Evolutionary conservation across 768 basidiomycete species (phyloP), one percentile per base, ranked within the genome.

Genomic region (Panaeolus cyanescens): DNA sequence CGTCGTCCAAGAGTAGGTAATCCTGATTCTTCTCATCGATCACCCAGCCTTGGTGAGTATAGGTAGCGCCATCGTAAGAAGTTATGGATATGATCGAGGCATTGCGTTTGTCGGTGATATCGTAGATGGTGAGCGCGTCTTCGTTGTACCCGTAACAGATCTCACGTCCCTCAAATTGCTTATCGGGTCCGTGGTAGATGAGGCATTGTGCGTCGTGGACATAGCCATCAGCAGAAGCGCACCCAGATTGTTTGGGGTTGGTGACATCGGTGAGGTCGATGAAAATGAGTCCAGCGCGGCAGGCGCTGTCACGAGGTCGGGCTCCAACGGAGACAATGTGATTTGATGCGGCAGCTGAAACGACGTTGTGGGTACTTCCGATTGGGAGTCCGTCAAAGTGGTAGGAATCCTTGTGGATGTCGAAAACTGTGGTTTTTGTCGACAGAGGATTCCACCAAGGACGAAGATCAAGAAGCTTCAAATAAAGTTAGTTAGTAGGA

Each of bases 21-120:
- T 50, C 33, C 64, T 74, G 73, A 50, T 70, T 58, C 22, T 62
- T 56, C 59, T 65, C 66, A 34, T 73, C 71, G 28, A 72, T 59
- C 25, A 74, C 71, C 71, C 70, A 74, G 50, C 73, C 73, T 59
- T 74, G 73, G 64, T 74, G 73, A 32, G 71, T 66, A 61, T 74
- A 74, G 57, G 65, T 62, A 15, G 70, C 73, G 53, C 73, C 73
- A 40, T 68, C 68, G 65, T 74, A 74, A 13, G 66, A 58, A 9
- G 71, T 72, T 0, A 65, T 62, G 7, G 71, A 72, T 61, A 74
- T 70, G 57, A 74, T 65, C 22, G 25, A 25, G 45, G 45, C 30
- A 13, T 22, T 50, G 22, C 22, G 25, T 28, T 50, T 50, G 25
- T 5, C 58, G 37, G 72, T 67, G 22, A 72, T 65, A 34, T 73